Evolutionary conservation across 176 grass and related monocot species (phyloP), one percentile per base, ranked within the genome.

Genomic region (Stipa capillata): DNA sequence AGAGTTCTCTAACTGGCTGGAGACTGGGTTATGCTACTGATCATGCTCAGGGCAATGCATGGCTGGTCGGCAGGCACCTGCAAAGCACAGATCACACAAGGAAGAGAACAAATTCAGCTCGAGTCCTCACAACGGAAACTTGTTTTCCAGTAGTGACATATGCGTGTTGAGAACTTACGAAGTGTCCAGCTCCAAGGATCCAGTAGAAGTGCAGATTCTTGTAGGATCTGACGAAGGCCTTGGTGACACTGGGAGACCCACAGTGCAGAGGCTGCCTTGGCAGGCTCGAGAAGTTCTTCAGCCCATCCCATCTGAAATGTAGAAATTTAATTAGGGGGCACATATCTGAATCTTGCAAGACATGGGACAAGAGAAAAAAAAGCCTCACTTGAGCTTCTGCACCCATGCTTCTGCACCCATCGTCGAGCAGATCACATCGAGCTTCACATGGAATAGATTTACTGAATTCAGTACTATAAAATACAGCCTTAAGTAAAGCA

Each of bases 121-220:
- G 69, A 49, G 35, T 11, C 28, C 28, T 57, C 47, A 83, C 47
- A 65, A 29, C 57, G 40, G 53, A 82, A 67, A n/a, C 15, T n/a
- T n/a, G n/a, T n/a, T n/a, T n/a, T n/a, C n/a, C n/a, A n/a, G n/a
- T 34, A 24, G 63, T 51, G 14, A 52, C 5, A 8, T 14, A 11
- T 49, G 43, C 35, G 27, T 54, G 23, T 67, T 16, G 7, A 47
- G 0, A 17, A 76, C 88, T 94, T 81, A 94, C 92, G 20, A 84
- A 91, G 69, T 94, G 92, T 58, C 88, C 92, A 40, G 91, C 88
- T 80, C 40, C 79, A 29, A 94, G 79, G 69, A 94, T 94, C 88
- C 91, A 94, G 43, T 94, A 94, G 66, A 88, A 90, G 36, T 88
- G 82, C 5, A 94, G 42, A 73, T 94, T 94, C 69, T 78, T 65